phyloP scores from a whole-genome alignment of 2,329 filamentous ascomycete species.

The Cladosporium cucumerinum region DNA sequence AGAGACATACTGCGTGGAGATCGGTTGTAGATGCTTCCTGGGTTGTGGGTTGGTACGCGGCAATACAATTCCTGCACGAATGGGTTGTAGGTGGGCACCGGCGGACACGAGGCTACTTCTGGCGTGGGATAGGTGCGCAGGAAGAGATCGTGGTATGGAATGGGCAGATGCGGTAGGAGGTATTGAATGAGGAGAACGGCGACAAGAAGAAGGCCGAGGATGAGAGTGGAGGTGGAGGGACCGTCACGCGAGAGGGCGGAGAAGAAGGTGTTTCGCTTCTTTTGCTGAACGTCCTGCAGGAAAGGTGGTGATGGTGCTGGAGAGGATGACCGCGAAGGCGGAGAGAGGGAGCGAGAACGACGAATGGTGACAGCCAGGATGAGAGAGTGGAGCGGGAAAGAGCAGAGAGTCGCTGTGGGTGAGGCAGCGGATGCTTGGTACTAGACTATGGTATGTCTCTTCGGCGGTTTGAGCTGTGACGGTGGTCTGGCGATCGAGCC shows the following conservation, averaged over 20 bases:
- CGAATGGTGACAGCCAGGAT: slow-evolving; percentile 15
- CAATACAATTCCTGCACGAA: slow-evolving; percentile 37
- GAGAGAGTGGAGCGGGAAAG: slow-evolving; percentile 5
- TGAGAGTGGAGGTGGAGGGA: slow-evolving; percentile 19
- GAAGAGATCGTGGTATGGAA: slow-evolving; percentile 22
- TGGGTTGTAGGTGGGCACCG: slow-evolving; percentile 29
- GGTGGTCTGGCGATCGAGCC: background rate
- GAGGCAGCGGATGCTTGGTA: slow-evolving; percentile 7
- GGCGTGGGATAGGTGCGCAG: slow-evolving; percentile 19
- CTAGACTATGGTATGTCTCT: slow-evolving; percentile 5
- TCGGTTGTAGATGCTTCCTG: slow-evolving; percentile 28
- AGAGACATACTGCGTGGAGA: slow-evolving; percentile 49
- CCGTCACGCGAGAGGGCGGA: slow-evolving; percentile 11
- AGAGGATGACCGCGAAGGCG: slow-evolving; percentile 15
- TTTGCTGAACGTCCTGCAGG: slow-evolving; percentile 12
- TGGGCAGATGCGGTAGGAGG: slow-evolving; percentile 23
- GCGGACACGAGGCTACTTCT: slow-evolving; percentile 29
- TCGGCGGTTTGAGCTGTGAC: background rate
- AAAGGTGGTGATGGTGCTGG: slow-evolving; percentile 12
- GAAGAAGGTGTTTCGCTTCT: slow-evolving; percentile 6
- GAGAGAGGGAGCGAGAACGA: slow-evolving; percentile 15
- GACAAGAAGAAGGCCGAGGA: slow-evolving; percentile 24
- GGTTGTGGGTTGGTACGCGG: slow-evolving; percentile 29
- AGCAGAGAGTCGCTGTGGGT: background rate
- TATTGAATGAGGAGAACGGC: slow-evolving; percentile 26